These are phyloP conservation scores for Endoconidiophora polonica DNA, from an alignment of 2,329 filamentous ascomycete species.

Conservation along the genomic window DNA sequence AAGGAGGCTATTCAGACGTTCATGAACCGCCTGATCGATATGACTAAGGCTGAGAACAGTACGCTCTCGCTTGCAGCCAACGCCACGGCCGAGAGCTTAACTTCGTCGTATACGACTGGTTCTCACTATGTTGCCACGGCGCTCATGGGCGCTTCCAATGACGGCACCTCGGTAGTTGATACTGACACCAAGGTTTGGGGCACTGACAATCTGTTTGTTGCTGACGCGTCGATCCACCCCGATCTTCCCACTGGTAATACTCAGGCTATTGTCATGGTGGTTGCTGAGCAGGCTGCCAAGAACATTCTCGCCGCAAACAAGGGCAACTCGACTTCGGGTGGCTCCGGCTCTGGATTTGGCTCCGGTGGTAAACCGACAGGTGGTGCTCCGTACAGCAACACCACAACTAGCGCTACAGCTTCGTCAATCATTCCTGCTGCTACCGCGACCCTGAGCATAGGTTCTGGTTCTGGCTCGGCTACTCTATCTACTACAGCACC, in stretches of 20 bases:
- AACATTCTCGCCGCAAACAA: conserved; percentile 11
- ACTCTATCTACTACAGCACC: background rate
- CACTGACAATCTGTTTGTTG: conserved; percentile 50
- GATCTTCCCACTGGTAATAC: conserved; percentile 54
- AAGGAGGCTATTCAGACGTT: conserved; percentile 46
- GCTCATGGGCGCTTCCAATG: conserved; percentile 15
- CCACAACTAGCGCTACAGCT: background rate
- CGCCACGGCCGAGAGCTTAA: conserved; percentile 34
- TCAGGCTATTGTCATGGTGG: conserved; percentile 45
- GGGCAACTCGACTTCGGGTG: background rate
- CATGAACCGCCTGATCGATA: conserved; percentile 33
- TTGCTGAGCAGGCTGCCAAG: conserved; percentile 43
- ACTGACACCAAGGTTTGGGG: conserved; percentile 47
- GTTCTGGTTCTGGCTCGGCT: background rate
- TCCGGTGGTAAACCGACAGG: background rate
- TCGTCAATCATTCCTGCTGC: background rate
- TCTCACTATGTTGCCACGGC: conserved; percentile 29
- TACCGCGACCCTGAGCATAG: background rate
- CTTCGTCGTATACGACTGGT: conserved; percentile 45
- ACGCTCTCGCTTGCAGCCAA: conserved; percentile 27
- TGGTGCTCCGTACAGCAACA: background rate
- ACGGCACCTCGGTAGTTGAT: conserved; percentile 44
- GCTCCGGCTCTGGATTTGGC: background rate
- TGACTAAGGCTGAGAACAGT: conserved; percentile 32
- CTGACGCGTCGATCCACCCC: conserved; percentile 53